Evolutionary conservation across 2,329 filamentous ascomycete genomes (phyloP).

Genomic region (Penicillium polonicum): DNA sequence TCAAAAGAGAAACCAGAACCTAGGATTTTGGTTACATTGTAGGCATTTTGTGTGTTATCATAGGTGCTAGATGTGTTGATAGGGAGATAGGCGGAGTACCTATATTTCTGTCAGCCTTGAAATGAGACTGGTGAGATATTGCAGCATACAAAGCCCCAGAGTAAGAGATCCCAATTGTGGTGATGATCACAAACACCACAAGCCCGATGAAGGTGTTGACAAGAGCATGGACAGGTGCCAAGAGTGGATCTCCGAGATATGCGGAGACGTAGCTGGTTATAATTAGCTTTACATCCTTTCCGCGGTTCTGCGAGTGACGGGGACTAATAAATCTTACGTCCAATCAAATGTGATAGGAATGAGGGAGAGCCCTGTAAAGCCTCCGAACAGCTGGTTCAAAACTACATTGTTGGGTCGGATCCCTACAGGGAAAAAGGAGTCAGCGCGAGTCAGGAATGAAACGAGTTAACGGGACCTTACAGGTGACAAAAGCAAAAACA

Average conservation of each 20-base stretch:
- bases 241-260: constrained; percentile 32
- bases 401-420: constrained; percentile 61
- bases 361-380: constrained; percentile 64
- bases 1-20: constrained; percentile 34
- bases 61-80: constrained; percentile 35
- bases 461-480: constrained; percentile 35
- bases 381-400: constrained; percentile 58
- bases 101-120: constrained; percentile 1
- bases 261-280: constrained; percentile 19
- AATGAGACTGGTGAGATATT: neutral
- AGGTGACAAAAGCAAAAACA: constrained; percentile 66
- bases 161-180: constrained; percentile 35
- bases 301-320: neutral
- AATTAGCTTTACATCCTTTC: neutral
- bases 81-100: constrained; percentile 34
- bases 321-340: constrained; percentile 22
- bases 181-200: constrained; percentile 32
- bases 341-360: constrained; percentile 60
- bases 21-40: constrained; percentile 36
- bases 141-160: constrained; percentile 29
- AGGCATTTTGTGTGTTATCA: constrained; percentile 36
- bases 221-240: constrained; percentile 32
- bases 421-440: constrained; percentile 9
- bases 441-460: neutral
- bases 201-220: constrained; percentile 36